Conservation (phyloP, 2,329 filamentous ascomycete genomes). For the Cladophialophora carrionii region DNA sequence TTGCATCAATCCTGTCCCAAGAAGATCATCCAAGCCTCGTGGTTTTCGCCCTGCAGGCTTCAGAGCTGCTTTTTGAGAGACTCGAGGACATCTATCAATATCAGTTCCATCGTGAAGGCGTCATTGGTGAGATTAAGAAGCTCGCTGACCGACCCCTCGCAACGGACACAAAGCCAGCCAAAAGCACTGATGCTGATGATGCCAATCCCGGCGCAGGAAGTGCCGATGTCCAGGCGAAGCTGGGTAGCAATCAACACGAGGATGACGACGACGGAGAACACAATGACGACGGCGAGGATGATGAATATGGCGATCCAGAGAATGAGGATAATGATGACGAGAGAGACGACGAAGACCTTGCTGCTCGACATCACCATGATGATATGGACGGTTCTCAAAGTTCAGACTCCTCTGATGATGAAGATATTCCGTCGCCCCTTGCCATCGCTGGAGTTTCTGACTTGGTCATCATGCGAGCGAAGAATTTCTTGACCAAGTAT, state of each 20-base stretch:
- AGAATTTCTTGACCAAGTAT: slow-evolving; percentile 80
- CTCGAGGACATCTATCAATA: slow-evolving; percentile 88
- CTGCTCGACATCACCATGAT: slow-evolving; percentile 61
- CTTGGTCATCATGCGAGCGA: slow-evolving; percentile 74
- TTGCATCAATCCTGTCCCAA: slow-evolving; percentile 93
- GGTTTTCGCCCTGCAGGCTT: slow-evolving; percentile 82
- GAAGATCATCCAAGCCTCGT: slow-evolving; percentile 89
- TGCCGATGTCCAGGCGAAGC: background rate
- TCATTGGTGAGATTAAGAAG: slow-evolving; percentile 86
- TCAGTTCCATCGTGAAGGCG: slow-evolving; percentile 95
- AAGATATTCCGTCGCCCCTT: slow-evolving; percentile 44
- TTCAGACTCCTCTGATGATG: slow-evolving; percentile 60
- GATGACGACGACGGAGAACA: slow-evolving; percentile 40
- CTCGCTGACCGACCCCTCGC: slow-evolving; percentile 59
- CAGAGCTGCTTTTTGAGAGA: slow-evolving; percentile 81
- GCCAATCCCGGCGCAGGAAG: slow-evolving; percentile 35
- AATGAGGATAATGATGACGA: slow-evolving; percentile 53
- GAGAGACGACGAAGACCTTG: slow-evolving; percentile 57
- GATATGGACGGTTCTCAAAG: slow-evolving; percentile 67
- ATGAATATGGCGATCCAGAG: slow-evolving; percentile 55
- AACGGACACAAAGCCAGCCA: slow-evolving; percentile 25
- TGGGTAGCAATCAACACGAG: background rate
- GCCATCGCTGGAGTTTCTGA: slow-evolving; percentile 63
- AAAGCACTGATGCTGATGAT: slow-evolving; percentile 39
- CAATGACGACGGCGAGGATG: slow-evolving; percentile 53